These are phyloP conservation scores for Botrytis deweyae DNA, from an alignment of 2,329 filamentous ascomycete genomes.

Conservation along the genomic window DNA sequence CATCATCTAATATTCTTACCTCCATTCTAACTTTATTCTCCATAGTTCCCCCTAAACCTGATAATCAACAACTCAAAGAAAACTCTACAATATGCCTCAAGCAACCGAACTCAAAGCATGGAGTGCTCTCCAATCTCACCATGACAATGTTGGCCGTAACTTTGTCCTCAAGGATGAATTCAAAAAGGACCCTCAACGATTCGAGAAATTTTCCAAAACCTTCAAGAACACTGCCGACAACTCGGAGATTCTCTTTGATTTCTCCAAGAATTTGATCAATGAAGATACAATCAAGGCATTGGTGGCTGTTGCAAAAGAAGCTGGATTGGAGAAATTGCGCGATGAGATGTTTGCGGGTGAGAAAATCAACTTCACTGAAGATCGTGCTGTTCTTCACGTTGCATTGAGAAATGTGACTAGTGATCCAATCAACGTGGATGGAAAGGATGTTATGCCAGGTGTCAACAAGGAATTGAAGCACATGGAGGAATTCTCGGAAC, in stretches of 20 bases:
- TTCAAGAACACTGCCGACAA: slow-evolving; percentile 77
- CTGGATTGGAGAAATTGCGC: slow-evolving; percentile 85
- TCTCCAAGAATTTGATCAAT: slow-evolving; percentile 97
- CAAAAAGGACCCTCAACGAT: slow-evolving; percentile 81
- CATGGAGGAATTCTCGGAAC: slow-evolving; percentile 97
- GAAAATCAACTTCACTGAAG: slow-evolving; percentile 99
- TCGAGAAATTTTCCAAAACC: slow-evolving; percentile 83
- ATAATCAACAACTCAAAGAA: neutral
- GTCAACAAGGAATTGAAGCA: slow-evolving; percentile 90
- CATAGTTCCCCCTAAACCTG: neutral
- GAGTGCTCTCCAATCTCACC: slow-evolving; percentile 88
- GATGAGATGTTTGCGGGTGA: slow-evolving; percentile 97
- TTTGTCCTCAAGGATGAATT: slow-evolving; percentile 95
- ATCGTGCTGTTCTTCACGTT: slow-evolving; percentile 92
- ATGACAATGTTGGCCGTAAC: slow-evolving; percentile 79
- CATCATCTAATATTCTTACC: neutral
- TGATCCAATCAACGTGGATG: slow-evolving; percentile 80
- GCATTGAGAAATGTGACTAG: slow-evolving; percentile 88
- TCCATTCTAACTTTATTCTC: neutral
- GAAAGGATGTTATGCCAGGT: slow-evolving; percentile 88
- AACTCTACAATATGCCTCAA: slow-evolving; percentile 64
- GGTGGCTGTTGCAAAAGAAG: slow-evolving; percentile 87
- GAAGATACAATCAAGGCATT: slow-evolving; percentile 88
- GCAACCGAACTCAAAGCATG: slow-evolving; percentile 83
- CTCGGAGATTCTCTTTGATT: slow-evolving; percentile 93